These are phyloP conservation scores for Dactylellina parvicollis DNA, from an alignment of 2,329 filamentous ascomycete species.

Conservation along the genomic window DNA sequence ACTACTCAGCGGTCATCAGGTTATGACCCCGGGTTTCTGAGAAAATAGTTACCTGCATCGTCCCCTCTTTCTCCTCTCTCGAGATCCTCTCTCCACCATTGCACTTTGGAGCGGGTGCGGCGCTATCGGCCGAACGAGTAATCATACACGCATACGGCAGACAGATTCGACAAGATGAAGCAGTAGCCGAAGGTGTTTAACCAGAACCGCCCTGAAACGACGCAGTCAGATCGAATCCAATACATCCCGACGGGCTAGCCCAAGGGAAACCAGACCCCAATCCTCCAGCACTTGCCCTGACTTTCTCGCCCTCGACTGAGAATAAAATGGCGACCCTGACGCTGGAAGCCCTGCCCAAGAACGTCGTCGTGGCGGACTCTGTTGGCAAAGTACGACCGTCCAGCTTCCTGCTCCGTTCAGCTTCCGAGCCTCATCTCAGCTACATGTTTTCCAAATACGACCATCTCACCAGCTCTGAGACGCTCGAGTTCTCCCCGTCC, in stretches of 20 bases:
- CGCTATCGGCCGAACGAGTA: constrained; percentile 26
- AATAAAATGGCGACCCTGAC: constrained; percentile 45
- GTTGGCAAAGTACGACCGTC: constrained; percentile 44
- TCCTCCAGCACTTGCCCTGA: constrained; percentile 17
- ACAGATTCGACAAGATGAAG: constrained; percentile 53
- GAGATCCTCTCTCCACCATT: background rate
- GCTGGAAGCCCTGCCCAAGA: constrained; percentile 53
- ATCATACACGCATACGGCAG: constrained; percentile 46
- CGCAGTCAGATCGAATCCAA: constrained; percentile 38
- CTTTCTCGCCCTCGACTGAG: background rate
- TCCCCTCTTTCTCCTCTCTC: background rate
- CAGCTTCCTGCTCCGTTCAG: constrained; percentile 46
- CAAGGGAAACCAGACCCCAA: constrained; percentile 13
- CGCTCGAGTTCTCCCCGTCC: constrained; percentile 46
- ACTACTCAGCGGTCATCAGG: constrained; percentile 18
- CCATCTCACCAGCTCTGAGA: constrained; percentile 27
- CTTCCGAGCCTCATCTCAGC: constrained; percentile 52
- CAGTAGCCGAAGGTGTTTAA: constrained; percentile 51
- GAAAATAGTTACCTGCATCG: background rate
- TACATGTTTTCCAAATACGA: constrained; percentile 53
- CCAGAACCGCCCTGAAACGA: constrained; percentile 49
- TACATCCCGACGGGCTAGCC: constrained; percentile 33
- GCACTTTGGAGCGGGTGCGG: constrained; percentile 1
- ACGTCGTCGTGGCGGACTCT: constrained; percentile 51
- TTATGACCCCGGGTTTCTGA: too few relatives aligned